Base-by-base conservation (phyloP, 805 yeast genomes). In the Metschnikowia picachoensis region DNA sequence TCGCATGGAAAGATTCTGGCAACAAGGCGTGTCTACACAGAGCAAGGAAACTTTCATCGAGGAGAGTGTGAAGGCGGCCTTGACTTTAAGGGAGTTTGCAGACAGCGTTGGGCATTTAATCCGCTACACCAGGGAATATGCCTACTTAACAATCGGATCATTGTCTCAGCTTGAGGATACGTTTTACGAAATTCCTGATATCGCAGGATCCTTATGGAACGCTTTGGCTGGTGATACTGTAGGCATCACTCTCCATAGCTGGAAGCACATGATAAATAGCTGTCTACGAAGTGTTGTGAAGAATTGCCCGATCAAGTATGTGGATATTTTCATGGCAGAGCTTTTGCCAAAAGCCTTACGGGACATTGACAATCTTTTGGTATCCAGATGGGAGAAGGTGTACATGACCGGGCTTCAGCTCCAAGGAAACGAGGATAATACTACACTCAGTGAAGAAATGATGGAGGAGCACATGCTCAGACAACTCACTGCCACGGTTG, bases 101-200 rank as follows among this genome's bases (percentile, higher is more conserved):
- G 98, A 95, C 62, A 86, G 96, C 12, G 95, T 94, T 12, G 99
- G 99, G 14, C 97, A 94, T 64, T 87, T 89, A 59, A 84, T 94
- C 13, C 76, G 99, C 58, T 94, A 95, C 60, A 94, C 99, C 0
- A 79, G 99, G 55, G 99, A 94, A 65, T 94, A 95, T 62, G 96
- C 97, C 2, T 87, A 90, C 61, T 68, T 92, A 52, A 88, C 97
- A 1, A 75, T 94, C 31, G 91, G 95, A 14, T 87, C 97, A 1
- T 85, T 94, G 42, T 80, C 96, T 0, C 92, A 88, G 58, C 73
- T 94, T 45, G 97, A 94, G 41, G 95, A 85, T 49, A 86, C 97
- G 0, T 73, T 94, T 50, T 94, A 87, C 59, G 91, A 84, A 50
- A 80, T 91, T 37, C 96, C 96, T 2, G 82, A 82, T 41, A 80